Conservation (phyloP, 2,329 filamentous ascomycete genomes). For the Colletotrichum lini region DNA sequence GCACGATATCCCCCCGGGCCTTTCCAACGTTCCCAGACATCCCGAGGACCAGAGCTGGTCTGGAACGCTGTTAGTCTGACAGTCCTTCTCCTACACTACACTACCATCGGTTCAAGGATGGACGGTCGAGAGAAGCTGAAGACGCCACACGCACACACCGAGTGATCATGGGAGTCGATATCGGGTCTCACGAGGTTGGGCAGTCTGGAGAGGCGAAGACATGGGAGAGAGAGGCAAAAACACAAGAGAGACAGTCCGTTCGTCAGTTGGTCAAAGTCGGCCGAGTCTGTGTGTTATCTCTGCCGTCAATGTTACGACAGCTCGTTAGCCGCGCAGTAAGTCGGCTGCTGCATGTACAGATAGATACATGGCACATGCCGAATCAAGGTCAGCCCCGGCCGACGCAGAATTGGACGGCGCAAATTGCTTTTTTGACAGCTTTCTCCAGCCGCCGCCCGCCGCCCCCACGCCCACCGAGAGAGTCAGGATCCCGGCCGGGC, state of each 20-base stretch:
- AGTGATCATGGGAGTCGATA: background rate
- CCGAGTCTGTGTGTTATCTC: background rate
- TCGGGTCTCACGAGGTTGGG: background rate
- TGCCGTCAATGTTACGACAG: too few relatives aligned
- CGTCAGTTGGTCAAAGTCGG: too few relatives aligned
- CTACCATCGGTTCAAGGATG: too few relatives aligned
- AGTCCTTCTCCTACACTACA: background rate
- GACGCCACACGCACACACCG: background rate
- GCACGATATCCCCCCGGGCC: background rate
- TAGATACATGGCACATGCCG: constrained; percentile 22
- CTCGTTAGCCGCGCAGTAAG: constrained; percentile 9
- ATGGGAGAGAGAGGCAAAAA: background rate
- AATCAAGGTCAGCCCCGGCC: constrained; percentile 16
- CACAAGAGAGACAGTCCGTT: background rate
- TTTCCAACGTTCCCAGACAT: constrained; percentile 24
- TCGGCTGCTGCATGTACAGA: background rate
- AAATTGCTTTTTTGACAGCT: constrained; percentile 35
- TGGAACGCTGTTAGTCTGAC: constrained; percentile 22
- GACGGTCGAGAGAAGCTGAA: background rate
- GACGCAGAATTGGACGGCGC: constrained; percentile 22
- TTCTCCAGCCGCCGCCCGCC: background rate
- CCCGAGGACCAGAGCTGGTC: constrained; percentile 4
- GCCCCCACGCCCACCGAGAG: constrained; percentile 25
- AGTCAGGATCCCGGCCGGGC: constrained; percentile 21
- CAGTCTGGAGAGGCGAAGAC: background rate